Conservation (phyloP, 441 rosid genomes). For the Syzygium malaccense region DNA sequence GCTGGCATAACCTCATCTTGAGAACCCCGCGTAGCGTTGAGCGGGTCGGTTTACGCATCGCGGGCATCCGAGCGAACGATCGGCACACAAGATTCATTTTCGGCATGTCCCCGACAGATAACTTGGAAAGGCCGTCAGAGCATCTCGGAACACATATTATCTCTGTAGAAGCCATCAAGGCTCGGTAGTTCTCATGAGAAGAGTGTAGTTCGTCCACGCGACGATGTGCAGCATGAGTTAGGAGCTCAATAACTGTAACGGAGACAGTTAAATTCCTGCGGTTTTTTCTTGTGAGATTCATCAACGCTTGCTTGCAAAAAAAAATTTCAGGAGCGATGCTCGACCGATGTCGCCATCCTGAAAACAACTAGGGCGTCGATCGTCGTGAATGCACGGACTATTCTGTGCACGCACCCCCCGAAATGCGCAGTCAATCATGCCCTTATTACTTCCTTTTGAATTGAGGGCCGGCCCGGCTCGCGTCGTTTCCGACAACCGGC, state of each 20-base stretch:
- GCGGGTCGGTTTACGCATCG: fast-evolving
- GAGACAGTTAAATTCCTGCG: not conserved
- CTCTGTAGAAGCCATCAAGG: not conserved
- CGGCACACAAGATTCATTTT: not conserved
- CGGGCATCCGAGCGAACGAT: not conserved
- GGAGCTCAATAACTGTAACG: not conserved
- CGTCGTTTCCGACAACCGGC: too few relatives aligned
- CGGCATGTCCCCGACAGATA: not conserved
- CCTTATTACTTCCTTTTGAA: too few relatives aligned
- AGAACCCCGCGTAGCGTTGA: not conserved
- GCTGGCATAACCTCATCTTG: conserved; percentile 47
- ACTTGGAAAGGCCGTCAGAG: not conserved
- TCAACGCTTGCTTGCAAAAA: not conserved
- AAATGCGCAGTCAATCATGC: not conserved
- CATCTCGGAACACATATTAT: not conserved
- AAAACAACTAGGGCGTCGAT: not conserved
- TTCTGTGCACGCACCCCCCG: not conserved
- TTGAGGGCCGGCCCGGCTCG: too few relatives aligned
- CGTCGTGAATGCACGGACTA: too few relatives aligned
- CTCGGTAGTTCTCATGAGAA: not conserved
- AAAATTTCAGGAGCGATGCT: not conserved
- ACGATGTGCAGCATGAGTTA: not conserved
- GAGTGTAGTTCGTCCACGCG: not conserved
- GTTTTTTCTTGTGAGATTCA: not conserved
- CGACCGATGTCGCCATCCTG: not conserved